Evolutionary conservation across 495 filamentous ascomycete genomes (phyloP), one percentile per base, ranked within the genome.

Genomic region (Oidiodendron maius): DNA sequence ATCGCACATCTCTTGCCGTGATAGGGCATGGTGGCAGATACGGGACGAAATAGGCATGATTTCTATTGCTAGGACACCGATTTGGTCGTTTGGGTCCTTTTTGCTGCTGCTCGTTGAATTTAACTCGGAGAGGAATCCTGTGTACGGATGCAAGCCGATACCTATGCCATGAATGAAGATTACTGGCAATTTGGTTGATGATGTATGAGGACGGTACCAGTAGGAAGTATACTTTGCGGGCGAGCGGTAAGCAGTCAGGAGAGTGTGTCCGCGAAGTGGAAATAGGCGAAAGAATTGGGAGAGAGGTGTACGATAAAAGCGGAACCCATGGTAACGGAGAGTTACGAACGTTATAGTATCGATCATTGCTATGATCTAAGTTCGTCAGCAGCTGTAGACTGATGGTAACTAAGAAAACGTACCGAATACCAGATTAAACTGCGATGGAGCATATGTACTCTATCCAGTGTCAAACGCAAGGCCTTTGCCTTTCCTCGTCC

Each of bases 91-190:
- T 9, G 57, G 58, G 25, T 54, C 53, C 5, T 40, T 46, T 5
- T 28, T 50, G 23, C 53, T 43, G 4, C 53, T 9, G 4, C 57
- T 52, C 21, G 50, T 39, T 13, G 54, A 39, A 48, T 72, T 75
- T 15, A 84, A 59, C 35, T 74, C 64, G 18, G 53, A 53, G 1
- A 86, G 65, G 59, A 84, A 82, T 24, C 61, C 59, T 12, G 67
- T 66, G 48, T 87, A 87, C 2, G 82, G 70, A 58, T 75, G 80
- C 12, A 85, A 69, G 0, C 82, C 82, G 44, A 86, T 77, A 21
- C 82, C 81, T 41, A 87, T 84, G n/a, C 83, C 83, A 57, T 87
- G 83, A 16, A 86, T 68, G 60, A 86, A 84, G 3, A 87, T 59
- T 36, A 86, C 55, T 0, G 83, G 83, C 1, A 75, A 59, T 22